These are phyloP conservation scores for Amanita molliuscula DNA, from an alignment of 768 basidiomycete genomes.

Conservation along the genomic window DNA sequence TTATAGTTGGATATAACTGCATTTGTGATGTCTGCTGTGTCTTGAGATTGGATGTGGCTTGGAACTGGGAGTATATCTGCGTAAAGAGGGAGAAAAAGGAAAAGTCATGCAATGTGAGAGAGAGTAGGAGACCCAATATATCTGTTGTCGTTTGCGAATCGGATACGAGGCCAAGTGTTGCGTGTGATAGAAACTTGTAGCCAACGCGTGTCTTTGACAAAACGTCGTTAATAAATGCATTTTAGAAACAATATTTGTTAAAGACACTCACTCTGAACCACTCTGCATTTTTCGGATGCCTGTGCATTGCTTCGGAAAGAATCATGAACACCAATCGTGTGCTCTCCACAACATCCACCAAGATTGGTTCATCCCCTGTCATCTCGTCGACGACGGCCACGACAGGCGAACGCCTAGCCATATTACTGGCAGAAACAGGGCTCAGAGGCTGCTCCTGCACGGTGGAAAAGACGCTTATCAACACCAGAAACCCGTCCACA, in stretches of 20 bases:
- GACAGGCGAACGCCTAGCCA: background rate
- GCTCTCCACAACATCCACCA: constrained; percentile 35
- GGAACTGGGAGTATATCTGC: constrained; percentile 15
- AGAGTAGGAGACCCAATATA: constrained; percentile 57
- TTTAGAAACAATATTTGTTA: background rate
- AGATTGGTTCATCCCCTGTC: constrained; percentile 15
- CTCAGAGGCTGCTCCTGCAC: constrained; percentile 24
- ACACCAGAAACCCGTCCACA: constrained; percentile 68
- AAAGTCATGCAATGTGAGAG: constrained; percentile 59
- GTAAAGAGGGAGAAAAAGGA: constrained; percentile 45
- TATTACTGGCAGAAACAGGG: constrained; percentile 8
- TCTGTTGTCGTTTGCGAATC: constrained; percentile 38
- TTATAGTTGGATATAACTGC: constrained; percentile 28
- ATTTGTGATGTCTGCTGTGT: constrained; percentile 29
- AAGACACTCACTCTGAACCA: constrained; percentile 49
- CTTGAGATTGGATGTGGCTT: constrained; percentile 15
- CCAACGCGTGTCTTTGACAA: constrained; percentile 43
- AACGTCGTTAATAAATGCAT: constrained; percentile 4
- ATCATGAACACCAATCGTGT: constrained; percentile 55
- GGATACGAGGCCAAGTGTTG: constrained; percentile 41
- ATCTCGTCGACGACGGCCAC: constrained; percentile 18
- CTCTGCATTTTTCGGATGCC: constrained; percentile 40
- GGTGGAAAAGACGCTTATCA: constrained; percentile 64
- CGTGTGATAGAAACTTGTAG: constrained; percentile 51
- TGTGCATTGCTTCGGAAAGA: constrained; percentile 51